Evolutionary conservation across 23 red algal genomes (phyloP).

Genomic region (Agarophyton chilense): DNA sequence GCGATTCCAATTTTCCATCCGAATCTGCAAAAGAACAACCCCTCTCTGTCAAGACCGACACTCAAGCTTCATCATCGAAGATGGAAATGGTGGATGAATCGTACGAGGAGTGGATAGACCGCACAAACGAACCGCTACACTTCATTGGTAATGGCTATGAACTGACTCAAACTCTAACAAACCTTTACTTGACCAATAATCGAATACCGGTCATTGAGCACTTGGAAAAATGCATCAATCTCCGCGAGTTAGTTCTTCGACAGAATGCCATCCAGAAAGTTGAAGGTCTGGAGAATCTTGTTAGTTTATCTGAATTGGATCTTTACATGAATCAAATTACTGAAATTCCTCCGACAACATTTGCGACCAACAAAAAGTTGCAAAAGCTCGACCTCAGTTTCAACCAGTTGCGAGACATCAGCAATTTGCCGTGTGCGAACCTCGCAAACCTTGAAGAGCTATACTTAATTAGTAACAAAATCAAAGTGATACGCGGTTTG

Average conservation of each 20-base stretch:
- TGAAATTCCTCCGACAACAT: slow-evolving; percentile 43
- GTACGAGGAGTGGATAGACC: slow-evolving; percentile 62
- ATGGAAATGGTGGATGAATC: background rate
- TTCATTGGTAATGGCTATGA: slow-evolving; percentile 61
- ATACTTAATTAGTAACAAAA: slow-evolving; percentile 94
- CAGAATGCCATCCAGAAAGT: slow-evolving; percentile 87
- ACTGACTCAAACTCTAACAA: slow-evolving; percentile 46
- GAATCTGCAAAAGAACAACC: background rate
- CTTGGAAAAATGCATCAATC: slow-evolving; percentile 33
- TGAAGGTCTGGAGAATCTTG: slow-evolving; percentile 51
- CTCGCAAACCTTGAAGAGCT: slow-evolving; percentile 86
- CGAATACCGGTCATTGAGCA: slow-evolving; percentile 76
- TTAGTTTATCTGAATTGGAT: slow-evolving; percentile 82
- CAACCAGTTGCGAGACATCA: slow-evolving; percentile 74
- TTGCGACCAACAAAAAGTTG: slow-evolving; percentile 62
- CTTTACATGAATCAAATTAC: slow-evolving; percentile 91
- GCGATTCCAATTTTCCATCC: background rate
- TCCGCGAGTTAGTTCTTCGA: slow-evolving; percentile 88
- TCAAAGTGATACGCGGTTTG: slow-evolving; percentile 63
- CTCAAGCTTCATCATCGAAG: background rate
- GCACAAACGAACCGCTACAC: slow-evolving; percentile 50
- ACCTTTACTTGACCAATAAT: slow-evolving; percentile 87
- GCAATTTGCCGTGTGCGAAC: slow-evolving; percentile 33
- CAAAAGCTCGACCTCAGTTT: slow-evolving; percentile 92
- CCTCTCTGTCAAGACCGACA: background rate